These are phyloP conservation scores for Entomortierella lignicola DNA, from an alignment of 192 early-diverging fungal species.

Conservation along the genomic window DNA sequence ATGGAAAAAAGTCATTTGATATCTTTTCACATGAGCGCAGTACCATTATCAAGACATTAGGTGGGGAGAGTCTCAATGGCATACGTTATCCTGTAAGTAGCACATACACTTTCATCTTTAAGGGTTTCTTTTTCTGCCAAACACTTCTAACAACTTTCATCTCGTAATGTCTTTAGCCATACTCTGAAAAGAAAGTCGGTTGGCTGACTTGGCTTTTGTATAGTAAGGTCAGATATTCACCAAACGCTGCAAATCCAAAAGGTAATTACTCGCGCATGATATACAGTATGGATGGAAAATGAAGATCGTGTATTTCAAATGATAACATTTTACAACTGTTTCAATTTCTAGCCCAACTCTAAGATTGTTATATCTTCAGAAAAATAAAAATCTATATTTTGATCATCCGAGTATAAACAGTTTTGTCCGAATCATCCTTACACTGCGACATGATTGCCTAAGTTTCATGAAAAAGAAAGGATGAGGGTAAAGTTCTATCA, in stretches of 20 bases:
- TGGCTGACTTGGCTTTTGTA: conserved; percentile 35
- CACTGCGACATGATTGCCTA: conserved; percentile 35
- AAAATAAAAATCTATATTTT: conserved; percentile 4
- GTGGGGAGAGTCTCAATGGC: conserved; percentile 46
- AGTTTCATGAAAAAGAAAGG: not conserved
- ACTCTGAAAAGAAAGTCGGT: conserved; percentile 34
- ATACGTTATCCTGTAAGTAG: conserved; percentile 46
- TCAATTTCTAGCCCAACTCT: not conserved
- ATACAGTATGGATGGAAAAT: not conserved
- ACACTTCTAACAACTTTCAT: no score
- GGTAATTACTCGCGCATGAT: conserved; percentile 7
- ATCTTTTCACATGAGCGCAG: conserved; percentile 83
- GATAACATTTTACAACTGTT: no score
- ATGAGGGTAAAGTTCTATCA: not conserved
- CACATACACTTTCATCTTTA: not conserved
- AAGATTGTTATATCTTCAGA: not conserved
- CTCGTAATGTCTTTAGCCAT: conserved; percentile 20
- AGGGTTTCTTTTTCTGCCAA: not conserved
- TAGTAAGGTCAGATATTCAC: conserved; percentile 13
- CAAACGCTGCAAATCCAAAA: conserved; percentile 40
- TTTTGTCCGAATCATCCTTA: conserved; percentile 1
- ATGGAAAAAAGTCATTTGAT: conserved; percentile 80
- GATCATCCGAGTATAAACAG: conserved; percentile 22
- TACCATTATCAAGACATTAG: conserved; percentile 62
- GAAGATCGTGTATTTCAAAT: no score